A percentile compares a stretch with the other conserved stretches of the same genome.
These are phyloP conservation scores for Corylus heterophylla DNA, from an alignment of 306 rosid genomes.

Conservation along the genomic window DNA sequence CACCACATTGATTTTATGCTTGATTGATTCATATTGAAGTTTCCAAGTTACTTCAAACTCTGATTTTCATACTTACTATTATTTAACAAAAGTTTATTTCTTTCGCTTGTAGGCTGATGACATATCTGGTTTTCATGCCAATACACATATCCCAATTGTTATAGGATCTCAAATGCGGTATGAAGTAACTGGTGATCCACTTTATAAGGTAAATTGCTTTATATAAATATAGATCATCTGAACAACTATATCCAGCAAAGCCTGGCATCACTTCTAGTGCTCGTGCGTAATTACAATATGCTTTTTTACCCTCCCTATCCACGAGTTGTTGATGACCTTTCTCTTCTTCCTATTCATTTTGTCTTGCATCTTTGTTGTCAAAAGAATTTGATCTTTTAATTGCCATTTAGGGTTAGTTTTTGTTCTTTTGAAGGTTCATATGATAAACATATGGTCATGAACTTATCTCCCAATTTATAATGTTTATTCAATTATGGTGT, in stretches of 20 bases:
- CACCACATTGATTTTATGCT: not conserved
- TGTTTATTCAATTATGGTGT: constrained; percentile 18
- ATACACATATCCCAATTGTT: constrained; percentile 87
- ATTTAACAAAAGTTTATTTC: constrained; percentile 7
- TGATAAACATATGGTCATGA: constrained; percentile 5
- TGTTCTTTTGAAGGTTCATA: not conserved
- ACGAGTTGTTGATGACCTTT: not conserved
- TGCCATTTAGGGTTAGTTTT: not conserved
- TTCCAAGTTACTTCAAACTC: constrained; percentile 6
- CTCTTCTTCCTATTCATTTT: constrained; percentile 5
- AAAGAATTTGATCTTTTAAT: not conserved
- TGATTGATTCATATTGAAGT: not conserved
- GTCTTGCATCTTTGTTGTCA: constrained; percentile 1
- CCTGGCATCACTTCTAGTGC: constrained; percentile 3
- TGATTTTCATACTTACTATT: not conserved
- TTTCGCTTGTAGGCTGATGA: constrained; percentile 61
- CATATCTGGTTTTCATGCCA: constrained; percentile 67
- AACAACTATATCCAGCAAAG: constrained; percentile 9
- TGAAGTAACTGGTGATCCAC: constrained; percentile 84
- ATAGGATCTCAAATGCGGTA: constrained; percentile 88
- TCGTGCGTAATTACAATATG: not conserved
- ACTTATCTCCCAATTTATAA: constrained; percentile 19
- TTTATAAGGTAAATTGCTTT: constrained; percentile 62
- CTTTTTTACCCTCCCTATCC: not conserved
- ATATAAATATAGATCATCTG: constrained; percentile 10